These are phyloP conservation scores for Kodamaea neixiangensis DNA, from an alignment of 805 yeast species.

Conservation along the genomic window DNA sequence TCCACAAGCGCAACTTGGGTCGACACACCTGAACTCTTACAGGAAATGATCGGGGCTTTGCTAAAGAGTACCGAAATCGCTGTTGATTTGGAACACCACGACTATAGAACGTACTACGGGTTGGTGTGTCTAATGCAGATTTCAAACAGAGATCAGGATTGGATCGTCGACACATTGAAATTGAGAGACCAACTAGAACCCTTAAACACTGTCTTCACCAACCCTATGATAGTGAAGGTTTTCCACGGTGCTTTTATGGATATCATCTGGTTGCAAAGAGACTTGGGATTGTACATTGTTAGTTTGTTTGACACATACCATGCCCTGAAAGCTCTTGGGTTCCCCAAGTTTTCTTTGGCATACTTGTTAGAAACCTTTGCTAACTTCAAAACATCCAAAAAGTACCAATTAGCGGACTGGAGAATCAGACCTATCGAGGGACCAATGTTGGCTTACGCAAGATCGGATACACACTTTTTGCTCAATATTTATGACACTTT, in stretches of 20 bases:
- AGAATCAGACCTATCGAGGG: conserved; percentile 78
- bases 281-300: conserved; percentile 87
- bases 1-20: conserved; percentile 70
- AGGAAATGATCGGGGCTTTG: conserved; percentile 56
- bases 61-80: conserved; percentile 65
- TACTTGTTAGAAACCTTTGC: conserved; percentile 79
- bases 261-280: conserved; percentile 95
- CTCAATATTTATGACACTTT: conserved; percentile 77
- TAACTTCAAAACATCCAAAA: conserved; percentile 83
- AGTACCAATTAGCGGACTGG: conserved; percentile 97
- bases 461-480: conserved; percentile 93
- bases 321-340: conserved; percentile 78
- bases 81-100: conserved; percentile 95
- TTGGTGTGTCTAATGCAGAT: conserved; percentile 92
- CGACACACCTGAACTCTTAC: conserved; percentile 54
- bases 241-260: conserved; percentile 98
- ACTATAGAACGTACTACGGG: conserved; percentile 86
- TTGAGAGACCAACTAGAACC: conserved; percentile 68
- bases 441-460: conserved; percentile 81
- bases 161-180: conserved; percentile 80
- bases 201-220: conserved; percentile 74
- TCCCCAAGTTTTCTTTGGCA: conserved; percentile 83
- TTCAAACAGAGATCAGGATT: conserved; percentile 77
- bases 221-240: conserved; percentile 81
- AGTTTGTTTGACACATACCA: conserved; percentile 89